Evolutionary conservation across 331 rosid genomes (phyloP), one percentile per base, ranked within the genome.

Genomic region (Quercus tomentella): DNA sequence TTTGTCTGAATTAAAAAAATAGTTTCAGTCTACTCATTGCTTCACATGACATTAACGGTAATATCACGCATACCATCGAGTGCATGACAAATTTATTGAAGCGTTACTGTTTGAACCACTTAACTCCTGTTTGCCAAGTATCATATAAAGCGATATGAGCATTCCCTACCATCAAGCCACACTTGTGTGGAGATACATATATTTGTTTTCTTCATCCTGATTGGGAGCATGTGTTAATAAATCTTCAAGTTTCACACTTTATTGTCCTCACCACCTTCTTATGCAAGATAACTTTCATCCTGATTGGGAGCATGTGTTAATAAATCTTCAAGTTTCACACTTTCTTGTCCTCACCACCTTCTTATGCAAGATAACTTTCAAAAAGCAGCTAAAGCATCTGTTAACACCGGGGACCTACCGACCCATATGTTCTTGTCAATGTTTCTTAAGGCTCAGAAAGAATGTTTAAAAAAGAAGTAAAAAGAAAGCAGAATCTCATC

Each of bases 71-170:
- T 41, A 8, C 1, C 12, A 8, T 41, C 1, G 0, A 41, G 12
- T 41, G 45, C 45, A 41, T 0, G 1, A 41, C 11, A 41, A 41
- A 41, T 41, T 41, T 41, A 8, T 41, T 41, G 12, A 41, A 41
- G 1, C 1, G 0, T 0, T 41, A 41, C 12, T 2, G 0, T 41
- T 41, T 0, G 3, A 8, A 8, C 1, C 45, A 41, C 0, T 41
- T 8, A 41, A 41, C 12, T 8, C 3, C 1, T 41, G 1, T 41
- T 41, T 41, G 1, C 0, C 3, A 37, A 37, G 3, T 8, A 37
- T 37, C 2, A 7, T 37, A 37, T 37, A 37, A 37, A 37, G 10
- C 10, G 0, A 37, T 37, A 7, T 0, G 2, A 6, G 43, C 10
- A 37, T 7, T 37, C 2, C 10, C 43, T 37, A 37, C 11, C 43